Conservation (phyloP, 139 green algal genomes). For the Picochlorum sp. region DNA sequence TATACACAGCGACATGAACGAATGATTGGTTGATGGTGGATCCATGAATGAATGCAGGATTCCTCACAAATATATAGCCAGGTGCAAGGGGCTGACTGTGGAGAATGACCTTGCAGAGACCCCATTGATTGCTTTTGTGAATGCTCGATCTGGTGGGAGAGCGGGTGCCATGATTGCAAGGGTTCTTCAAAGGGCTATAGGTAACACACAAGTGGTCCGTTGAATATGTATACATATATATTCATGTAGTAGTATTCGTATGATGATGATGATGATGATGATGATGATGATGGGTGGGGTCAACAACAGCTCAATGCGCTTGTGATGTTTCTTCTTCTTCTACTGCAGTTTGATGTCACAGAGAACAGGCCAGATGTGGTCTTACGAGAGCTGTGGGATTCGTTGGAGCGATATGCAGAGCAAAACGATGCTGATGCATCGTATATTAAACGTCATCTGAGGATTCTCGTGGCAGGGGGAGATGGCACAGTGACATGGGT, state of each 20-base stretch:
- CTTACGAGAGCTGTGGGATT: conserved; percentile 57
- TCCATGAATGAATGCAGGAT: conserved; percentile 24
- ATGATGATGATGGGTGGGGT: not conserved
- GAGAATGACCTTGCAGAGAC: conserved; percentile 27
- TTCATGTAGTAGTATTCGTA: no score
- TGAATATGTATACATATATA: not conserved
- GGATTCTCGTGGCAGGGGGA: conserved; percentile 70
- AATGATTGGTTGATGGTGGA: no score
- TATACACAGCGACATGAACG: no score
- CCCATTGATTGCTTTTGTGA: conserved; percentile 81
- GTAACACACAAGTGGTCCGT: conserved; percentile 42
- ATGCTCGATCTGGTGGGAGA: conserved; percentile 61
- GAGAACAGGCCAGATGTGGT: conserved; percentile 56
- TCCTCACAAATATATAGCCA: conserved; percentile 27
- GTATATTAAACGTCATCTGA: conserved; percentile 40
- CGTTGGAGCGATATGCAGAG: conserved; percentile 37
- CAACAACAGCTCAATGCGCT: no score
- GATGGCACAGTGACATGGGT: conserved; percentile 67
- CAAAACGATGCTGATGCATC: conserved; percentile 34
- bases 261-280: not conserved
- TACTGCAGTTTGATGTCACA: conserved; percentile 66
- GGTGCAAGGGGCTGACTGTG: conserved; percentile 23
- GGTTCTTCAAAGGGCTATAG: conserved; percentile 51
- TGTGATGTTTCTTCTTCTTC: not conserved
- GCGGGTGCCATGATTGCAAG: conserved; percentile 51